Conservation (phyloP, 2,329 filamentous ascomycete genomes). For the Talaromyces amestolkiae region DNA sequence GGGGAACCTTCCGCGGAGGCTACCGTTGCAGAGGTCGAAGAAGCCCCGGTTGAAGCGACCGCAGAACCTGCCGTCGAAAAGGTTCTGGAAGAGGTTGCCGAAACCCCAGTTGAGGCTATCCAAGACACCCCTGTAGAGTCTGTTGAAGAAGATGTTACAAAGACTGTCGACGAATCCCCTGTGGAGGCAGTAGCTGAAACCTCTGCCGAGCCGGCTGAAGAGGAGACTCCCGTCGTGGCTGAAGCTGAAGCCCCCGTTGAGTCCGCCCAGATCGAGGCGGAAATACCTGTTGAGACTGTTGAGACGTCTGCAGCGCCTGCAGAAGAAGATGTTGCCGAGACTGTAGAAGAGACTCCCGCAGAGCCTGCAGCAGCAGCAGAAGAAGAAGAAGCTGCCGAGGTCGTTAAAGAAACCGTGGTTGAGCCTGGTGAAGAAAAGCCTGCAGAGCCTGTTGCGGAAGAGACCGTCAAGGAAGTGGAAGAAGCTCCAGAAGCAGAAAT, state of each 20-base stretch:
- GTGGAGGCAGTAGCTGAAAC: not conserved
- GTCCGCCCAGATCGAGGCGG: not conserved
- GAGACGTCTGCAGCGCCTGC: not conserved
- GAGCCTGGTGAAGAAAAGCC: not conserved
- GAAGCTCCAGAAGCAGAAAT: constrained; percentile 5
- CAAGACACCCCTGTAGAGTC: not conserved
- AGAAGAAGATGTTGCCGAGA: not conserved
- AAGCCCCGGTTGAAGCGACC: not conserved
- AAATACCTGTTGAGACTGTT: not conserved
- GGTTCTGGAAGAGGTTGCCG: not conserved
- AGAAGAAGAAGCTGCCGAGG: not conserved
- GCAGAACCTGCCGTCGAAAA: not conserved
- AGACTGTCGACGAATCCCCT: not conserved
- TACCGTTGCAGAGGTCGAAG: not conserved
- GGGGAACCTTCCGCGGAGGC: not conserved
- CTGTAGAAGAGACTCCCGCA: not conserved
- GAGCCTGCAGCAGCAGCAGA: not conserved
- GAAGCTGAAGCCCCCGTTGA: not conserved
- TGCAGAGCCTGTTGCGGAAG: constrained; percentile 7
- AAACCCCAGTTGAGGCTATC: not conserved
- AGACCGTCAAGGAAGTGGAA: constrained; percentile 1
- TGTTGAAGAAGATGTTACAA: not conserved
- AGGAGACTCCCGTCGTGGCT: not conserved
- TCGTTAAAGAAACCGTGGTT: not conserved
- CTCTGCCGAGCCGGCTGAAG: not conserved